phyloP scores from a whole-genome alignment of 352 stramenopile species.

The Globisporangium carolinianum region DNA sequence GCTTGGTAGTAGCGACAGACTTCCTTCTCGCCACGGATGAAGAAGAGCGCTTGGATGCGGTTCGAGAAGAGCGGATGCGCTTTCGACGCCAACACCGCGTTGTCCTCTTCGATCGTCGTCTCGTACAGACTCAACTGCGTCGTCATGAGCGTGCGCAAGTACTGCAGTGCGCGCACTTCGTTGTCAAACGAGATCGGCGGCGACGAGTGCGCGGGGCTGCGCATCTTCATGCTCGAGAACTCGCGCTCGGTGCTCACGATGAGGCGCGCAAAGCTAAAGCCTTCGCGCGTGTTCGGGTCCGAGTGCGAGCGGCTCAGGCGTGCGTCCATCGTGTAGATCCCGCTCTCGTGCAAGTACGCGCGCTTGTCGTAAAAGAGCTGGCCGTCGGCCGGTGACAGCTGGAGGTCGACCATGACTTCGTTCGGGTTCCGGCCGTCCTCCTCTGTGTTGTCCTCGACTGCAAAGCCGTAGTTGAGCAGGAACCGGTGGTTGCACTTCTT shows the following conservation, averaged over 20 bases:
- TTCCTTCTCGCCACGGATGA: slow-evolving; percentile 87
- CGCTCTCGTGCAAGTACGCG: slow-evolving; percentile 80
- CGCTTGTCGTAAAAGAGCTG: slow-evolving; percentile 83
- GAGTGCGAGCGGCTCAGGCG: slow-evolving; percentile 81
- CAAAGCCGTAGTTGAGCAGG: slow-evolving; percentile 99
- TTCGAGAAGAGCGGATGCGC: slow-evolving; percentile 82
- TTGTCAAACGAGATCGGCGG: slow-evolving; percentile 83
- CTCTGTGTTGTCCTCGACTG: slow-evolving; percentile 98
- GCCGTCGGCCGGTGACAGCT: slow-evolving; percentile 49
- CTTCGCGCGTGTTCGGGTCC: slow-evolving; percentile 80
- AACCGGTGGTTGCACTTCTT: slow-evolving; percentile 99
- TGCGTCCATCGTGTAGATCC: slow-evolving; percentile 84
- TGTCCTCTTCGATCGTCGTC: slow-evolving; percentile 85
- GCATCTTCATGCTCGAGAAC: slow-evolving; percentile 78
- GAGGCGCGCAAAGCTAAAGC: slow-evolving; percentile 78
- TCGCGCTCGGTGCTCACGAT: slow-evolving; percentile 83
- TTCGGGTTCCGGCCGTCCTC: slow-evolving; percentile 97
- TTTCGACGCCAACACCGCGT: slow-evolving; percentile 74
- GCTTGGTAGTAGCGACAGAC: slow-evolving; percentile 78
- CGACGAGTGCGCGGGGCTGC: slow-evolving; percentile 67
- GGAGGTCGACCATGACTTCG: slow-evolving; percentile 91
- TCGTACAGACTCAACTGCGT: slow-evolving; percentile 74
- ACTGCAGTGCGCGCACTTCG: slow-evolving; percentile 71
- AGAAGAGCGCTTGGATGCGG: slow-evolving; percentile 83
- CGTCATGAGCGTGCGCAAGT: slow-evolving; percentile 72